Percentiles rank a stretch among this genome's conserved stretches.
Evolutionary conservation across 202 grass and related monocot species (phyloP).

Genomic region (Digitaria exilis): DNA sequence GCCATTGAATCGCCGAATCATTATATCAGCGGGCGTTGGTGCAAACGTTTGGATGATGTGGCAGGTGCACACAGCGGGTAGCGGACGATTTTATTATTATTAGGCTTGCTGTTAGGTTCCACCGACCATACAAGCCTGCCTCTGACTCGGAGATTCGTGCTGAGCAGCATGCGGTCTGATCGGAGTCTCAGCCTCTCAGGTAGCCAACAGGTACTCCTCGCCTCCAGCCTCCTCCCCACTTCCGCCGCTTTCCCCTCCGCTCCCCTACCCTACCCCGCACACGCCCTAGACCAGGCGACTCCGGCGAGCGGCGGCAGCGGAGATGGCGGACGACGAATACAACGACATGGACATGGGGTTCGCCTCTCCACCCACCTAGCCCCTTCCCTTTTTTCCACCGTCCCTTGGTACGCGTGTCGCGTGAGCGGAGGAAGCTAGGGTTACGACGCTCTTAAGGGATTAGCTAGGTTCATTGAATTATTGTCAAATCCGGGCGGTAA

Average conservation of each 20-base stretch:
- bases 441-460: not conserved
- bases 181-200: not conserved
- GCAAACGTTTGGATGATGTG: too few species aligned
- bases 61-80: too few species aligned
- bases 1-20: too few species aligned
- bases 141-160: not conserved
- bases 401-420: not conserved
- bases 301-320: not conserved
- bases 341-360: constrained; percentile 46
- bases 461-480: not conserved
- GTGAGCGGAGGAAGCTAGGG: not conserved
- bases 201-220: too few species aligned
- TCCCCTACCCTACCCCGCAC: not conserved
- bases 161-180: not conserved
- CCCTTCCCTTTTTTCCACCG: too few species aligned
- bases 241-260: not conserved
- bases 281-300: not conserved
- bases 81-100: too few species aligned
- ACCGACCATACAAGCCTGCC: too few species aligned
- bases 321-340: constrained; percentile 53
- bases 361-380: not conserved
- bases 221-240: too few species aligned
- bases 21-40: too few species aligned
- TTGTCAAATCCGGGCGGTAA: not conserved
- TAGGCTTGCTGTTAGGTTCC: too few species aligned